phyloP scores from a whole-genome alignment of 345 rosid species.

The Eucalyptus cladocalyx region DNA sequence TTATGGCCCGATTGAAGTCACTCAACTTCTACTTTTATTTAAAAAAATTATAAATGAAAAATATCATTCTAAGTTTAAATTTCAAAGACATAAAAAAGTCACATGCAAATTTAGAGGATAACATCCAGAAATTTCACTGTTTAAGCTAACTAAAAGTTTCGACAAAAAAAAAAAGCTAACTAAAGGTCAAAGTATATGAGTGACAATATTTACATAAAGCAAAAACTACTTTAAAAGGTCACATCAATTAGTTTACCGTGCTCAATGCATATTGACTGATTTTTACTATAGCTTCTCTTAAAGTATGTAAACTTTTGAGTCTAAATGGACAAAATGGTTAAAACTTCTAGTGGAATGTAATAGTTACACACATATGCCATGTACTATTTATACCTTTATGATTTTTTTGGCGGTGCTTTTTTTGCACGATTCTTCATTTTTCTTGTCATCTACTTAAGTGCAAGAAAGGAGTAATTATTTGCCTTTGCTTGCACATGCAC shows the following conservation, averaged over 20 bases:
- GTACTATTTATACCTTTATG: background rate
- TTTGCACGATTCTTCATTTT: background rate
- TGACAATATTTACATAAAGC: background rate
- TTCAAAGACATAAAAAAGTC: background rate
- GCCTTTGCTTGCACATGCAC: background rate
- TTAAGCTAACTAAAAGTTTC: background rate
- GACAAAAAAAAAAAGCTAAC: background rate
- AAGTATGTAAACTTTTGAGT: background rate
- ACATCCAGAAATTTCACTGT: background rate
- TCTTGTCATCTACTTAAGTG: background rate
- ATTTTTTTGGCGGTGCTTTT: background rate
- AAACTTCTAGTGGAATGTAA: background rate
- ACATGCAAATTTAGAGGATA: background rate
- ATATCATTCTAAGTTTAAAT: background rate
- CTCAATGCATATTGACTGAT: background rate
- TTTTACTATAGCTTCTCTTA: background rate
- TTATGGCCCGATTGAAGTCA: background rate
- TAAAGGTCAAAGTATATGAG: background rate
- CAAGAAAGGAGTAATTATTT: background rate
- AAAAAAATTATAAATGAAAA: background rate
- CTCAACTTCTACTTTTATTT: background rate
- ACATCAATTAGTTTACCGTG: background rate
- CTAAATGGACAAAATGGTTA: background rate
- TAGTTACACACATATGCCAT: background rate
- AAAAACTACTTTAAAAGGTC: background rate